phyloP scores from a whole-genome alignment of 352 stramenopile species.

The Globisporangium mamillatum region DNA sequence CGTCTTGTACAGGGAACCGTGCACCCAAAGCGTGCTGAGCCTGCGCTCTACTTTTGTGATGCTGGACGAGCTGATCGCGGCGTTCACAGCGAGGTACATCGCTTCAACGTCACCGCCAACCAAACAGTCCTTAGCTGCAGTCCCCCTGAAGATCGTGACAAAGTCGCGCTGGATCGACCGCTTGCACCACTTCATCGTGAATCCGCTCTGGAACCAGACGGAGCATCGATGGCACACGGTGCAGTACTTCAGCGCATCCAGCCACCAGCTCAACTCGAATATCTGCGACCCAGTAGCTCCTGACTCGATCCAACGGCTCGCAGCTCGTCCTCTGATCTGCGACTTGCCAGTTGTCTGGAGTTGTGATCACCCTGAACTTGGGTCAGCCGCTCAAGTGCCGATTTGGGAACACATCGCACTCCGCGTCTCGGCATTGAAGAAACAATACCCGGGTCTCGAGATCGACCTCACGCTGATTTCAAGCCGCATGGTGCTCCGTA shows the following conservation, averaged over 20 bases:
- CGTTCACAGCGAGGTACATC: conserved; percentile 1
- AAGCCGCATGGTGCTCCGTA: conserved; percentile 15
- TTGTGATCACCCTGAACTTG: conserved; percentile 23
- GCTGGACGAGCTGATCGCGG: conserved; percentile 29
- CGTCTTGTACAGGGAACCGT: conserved; percentile 10
- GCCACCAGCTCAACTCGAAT: conserved; percentile 10
- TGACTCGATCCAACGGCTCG: not conserved
- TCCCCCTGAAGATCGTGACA: conserved; percentile 20
- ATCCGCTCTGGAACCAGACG: conserved; percentile 15
- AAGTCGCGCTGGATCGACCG: conserved; percentile 39
- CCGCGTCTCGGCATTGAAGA: conserved; percentile 20
- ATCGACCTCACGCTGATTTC: conserved; percentile 29
- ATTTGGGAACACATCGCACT: conserved; percentile 34
- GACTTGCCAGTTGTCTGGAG: conserved; percentile 21
- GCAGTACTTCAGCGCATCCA: conserved; percentile 17
- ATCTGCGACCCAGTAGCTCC: conserved; percentile 22
- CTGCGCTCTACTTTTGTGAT: conserved; percentile 29
- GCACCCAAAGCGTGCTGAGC: conserved; percentile 13
- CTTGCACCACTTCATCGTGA: conserved; percentile 32
- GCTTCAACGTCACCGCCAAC: not conserved
- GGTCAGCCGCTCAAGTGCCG: conserved; percentile 12
- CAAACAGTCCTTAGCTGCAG: not conserved
- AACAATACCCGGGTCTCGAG: conserved; percentile 25
- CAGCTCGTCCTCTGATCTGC: not conserved
- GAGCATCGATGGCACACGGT: conserved; percentile 28